Percentiles rank a stretch among this genome's conserved stretches.
These are phyloP conservation scores for Phyllosticta citrichinensis DNA, from an alignment of 2,329 filamentous ascomycete species.

Conservation along the genomic window DNA sequence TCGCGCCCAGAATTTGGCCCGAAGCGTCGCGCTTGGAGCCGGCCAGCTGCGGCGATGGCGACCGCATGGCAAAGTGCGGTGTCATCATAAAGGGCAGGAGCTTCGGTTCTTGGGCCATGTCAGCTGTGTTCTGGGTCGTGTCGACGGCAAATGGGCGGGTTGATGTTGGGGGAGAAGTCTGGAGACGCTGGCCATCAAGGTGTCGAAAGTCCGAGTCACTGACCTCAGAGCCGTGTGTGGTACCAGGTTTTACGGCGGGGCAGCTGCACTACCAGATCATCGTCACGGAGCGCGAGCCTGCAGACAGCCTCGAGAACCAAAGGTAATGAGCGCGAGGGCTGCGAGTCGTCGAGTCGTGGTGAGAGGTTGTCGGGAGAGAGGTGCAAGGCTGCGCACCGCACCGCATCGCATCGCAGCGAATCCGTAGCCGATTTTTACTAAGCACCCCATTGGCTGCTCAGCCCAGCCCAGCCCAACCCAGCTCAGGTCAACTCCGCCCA, in stretches of 20 bases:
- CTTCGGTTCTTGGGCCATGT: slow-evolving; percentile 8
- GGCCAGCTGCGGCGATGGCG: slow-evolving; percentile 7
- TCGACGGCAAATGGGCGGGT: neutral
- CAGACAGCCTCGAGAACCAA: neutral
- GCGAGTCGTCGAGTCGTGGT: neutral
- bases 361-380: neutral
- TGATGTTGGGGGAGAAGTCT: neutral
- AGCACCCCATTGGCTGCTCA: neutral
- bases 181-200: slow-evolving; percentile 7
- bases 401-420: slow-evolving; percentile 7
- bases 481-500: too few relatives aligned
- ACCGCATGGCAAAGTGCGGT: slow-evolving; percentile 3
- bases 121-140: neutral
- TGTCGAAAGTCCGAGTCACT: slow-evolving; percentile 8
- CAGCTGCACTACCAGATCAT: neutral
- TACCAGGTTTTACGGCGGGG: neutral
- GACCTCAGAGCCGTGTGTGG: neutral
- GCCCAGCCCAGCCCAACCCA: too few relatives aligned
- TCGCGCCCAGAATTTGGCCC: slow-evolving; percentile 3
- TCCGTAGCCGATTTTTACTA: slow-evolving; percentile 9
- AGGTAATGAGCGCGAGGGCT: neutral
- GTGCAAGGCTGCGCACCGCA: neutral
- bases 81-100: slow-evolving; percentile 2
- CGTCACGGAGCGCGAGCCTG: neutral
- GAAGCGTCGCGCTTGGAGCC: slow-evolving; percentile 8